phyloP scores from a whole-genome alignment of 441 rosid species.

The Adansonia rubrostipa region DNA sequence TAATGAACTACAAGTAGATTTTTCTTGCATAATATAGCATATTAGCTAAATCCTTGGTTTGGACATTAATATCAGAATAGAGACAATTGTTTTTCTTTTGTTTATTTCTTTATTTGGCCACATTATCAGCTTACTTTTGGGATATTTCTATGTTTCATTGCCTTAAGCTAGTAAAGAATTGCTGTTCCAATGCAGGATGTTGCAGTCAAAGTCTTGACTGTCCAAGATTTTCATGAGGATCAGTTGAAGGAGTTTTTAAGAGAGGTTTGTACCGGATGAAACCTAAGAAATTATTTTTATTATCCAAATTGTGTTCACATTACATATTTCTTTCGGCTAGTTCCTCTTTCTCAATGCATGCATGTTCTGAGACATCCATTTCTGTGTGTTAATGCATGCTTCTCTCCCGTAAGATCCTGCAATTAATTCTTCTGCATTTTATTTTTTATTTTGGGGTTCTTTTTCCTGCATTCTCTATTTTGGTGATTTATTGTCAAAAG shows the following conservation, averaged over 20 bases:
- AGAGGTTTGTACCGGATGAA: constrained; percentile 58
- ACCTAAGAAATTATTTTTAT: neutral
- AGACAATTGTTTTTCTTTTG: neutral
- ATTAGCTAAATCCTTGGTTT: neutral
- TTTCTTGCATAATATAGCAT: neutral
- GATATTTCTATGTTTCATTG: neutral
- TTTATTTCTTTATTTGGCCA: neutral
- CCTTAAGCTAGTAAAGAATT: constrained; percentile 5
- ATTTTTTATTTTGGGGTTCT: neutral
- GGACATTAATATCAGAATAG: neutral
- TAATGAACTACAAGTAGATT: neutral
- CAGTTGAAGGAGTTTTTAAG: constrained; percentile 86
- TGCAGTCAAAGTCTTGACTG: constrained; percentile 82
- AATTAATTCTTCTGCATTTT: neutral
- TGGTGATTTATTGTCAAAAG: neutral
- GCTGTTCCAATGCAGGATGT: constrained; percentile 69
- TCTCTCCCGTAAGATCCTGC: neutral
- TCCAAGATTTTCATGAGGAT: constrained; percentile 90
- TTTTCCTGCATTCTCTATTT: neutral
- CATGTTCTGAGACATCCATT: neutral
- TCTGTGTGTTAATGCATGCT: neutral
- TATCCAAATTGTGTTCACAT: neutral
- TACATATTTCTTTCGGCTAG: neutral
- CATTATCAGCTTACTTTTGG: neutral
- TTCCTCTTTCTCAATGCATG: neutral